A percentile compares a stretch with the other conserved stretches of the same genome.
Conservation (phyloP, 129 eudicot species). For the Flaveria ramosissima region DNA sequence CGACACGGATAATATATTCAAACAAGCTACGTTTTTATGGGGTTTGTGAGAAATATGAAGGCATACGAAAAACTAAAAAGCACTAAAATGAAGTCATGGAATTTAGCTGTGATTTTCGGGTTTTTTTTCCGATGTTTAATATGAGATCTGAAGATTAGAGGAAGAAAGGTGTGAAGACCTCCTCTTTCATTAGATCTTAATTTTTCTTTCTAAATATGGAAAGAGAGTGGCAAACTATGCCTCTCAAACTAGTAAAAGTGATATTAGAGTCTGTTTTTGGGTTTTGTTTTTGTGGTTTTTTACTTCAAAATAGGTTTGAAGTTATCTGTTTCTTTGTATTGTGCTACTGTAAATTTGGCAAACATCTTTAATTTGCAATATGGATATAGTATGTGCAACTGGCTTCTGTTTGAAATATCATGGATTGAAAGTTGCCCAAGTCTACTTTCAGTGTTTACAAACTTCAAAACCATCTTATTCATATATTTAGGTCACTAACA, state of each 20-base stretch:
- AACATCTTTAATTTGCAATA: conserved; percentile 50
- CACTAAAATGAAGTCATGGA: conserved; percentile 22
- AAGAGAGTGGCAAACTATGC: conserved; percentile 32
- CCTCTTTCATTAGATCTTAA: conserved; percentile 48
- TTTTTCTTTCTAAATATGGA: conserved; percentile 35
- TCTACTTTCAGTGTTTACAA: not conserved
- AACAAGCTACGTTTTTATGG: conserved; percentile 17
- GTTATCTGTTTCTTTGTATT: conserved; percentile 27
- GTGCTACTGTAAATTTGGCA: conserved; percentile 77
- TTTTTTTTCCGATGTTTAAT: conserved; percentile 31
- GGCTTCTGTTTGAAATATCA: not conserved
- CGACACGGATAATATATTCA: not conserved
- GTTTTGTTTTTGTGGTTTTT: conserved; percentile 4
- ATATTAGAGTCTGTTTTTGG: conserved; percentile 20
- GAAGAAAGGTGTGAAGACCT: conserved; percentile 88
- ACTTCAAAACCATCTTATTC: not conserved
- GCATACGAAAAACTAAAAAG: conserved; percentile 33
- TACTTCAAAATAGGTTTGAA: conserved; percentile 41
- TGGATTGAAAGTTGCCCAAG: not conserved
- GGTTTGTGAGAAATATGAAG: conserved; percentile 57
- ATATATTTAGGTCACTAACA: too few species aligned
- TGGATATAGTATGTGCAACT: conserved; percentile 36
- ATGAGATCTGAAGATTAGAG: conserved; percentile 50
- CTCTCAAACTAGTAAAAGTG: conserved; percentile 50
- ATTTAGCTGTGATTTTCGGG: conserved; percentile 31